Base-by-base conservation (phyloP, 2,329 filamentous ascomycete species). In the Aspergillus caelatus region DNA sequence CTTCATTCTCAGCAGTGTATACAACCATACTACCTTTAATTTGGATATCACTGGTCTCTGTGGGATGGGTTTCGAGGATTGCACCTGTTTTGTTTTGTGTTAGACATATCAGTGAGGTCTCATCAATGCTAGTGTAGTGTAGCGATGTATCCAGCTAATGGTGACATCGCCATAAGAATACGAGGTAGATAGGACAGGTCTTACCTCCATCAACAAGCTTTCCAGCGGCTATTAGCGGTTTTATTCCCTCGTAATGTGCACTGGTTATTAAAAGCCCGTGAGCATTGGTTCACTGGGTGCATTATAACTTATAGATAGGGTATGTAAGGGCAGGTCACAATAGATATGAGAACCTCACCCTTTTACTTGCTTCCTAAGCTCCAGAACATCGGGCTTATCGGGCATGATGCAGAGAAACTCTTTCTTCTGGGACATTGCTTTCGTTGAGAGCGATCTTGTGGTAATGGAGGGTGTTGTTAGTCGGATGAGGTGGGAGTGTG, bases 1-100 rank as follows among this genome's bases (percentile, higher is more conserved):
- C 67, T 7, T 36, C 53, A 28, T 45, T 64, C 14, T 66, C 61
- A 10, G 50, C 70, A 1, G 62, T 64, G 57, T 67, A 70, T 8
- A 71, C 63, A 28, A 68, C 58, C 57, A 71, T 65, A 32, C 66
- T 71, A 5, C 69, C 70, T 36, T 57, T 46, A 28, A 70, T 69
- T 16, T 61, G 41, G 2, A 61, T 26, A 39, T 63, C 62, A 45
- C 67, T 45, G 1, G 58, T 63, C 50, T 67, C 60, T 21, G 57
- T 34, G 0, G 57, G 62, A 39, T 70, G 66, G 11, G 62, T n/a
- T 21, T 64, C 34, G 12, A 69, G 63, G 16, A 71, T 69, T 2
- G 64, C 67, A 14, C 69, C 69, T 66, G 16, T n/a, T 43, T 39
- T 16, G 10, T 43, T 19, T 45, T 45, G 43, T 2, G 12, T 23